A percentile compares a stretch with the other conserved stretches of the same genome.
phyloP scores from a whole-genome alignment of 1,139 yeast species.

The Pneumocystis canis region DNA sequence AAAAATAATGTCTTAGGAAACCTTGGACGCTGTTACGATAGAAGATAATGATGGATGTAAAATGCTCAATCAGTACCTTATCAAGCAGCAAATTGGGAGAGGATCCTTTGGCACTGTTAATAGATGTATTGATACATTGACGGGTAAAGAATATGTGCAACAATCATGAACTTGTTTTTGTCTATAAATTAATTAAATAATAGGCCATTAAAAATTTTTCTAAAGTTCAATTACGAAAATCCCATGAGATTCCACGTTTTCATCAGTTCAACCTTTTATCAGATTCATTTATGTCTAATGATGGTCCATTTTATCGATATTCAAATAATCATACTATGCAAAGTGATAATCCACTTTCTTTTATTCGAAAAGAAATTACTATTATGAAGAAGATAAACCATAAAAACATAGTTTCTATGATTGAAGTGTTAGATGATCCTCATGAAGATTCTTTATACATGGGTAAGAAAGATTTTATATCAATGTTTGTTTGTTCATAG shows the following conservation, averaged over 20 bases:
- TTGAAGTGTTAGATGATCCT: conserved; percentile 66
- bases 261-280: not conserved
- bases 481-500: not conserved
- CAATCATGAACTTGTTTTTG: not conserved
- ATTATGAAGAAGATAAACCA: conserved; percentile 69
- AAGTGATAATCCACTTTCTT: conserved; percentile 20
- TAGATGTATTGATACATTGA: conserved; percentile 50
- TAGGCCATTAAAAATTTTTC: not conserved
- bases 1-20: conserved; percentile 12
- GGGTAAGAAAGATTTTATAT: not conserved
- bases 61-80: conserved; percentile 36
- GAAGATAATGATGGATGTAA: conserved; percentile 23
- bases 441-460: conserved; percentile 53
- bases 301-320: not conserved
- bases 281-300: not conserved
- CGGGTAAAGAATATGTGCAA: conserved; percentile 30
- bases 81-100: conserved; percentile 55
- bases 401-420: conserved; percentile 66
- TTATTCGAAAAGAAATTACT: conserved; percentile 65
- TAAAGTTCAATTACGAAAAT: not conserved
- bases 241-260: not conserved
- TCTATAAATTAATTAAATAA: not conserved
- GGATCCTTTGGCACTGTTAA: conserved; percentile 89
- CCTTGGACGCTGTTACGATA: conserved; percentile 15
- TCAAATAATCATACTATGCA: conserved; percentile 21